phyloP scores from a whole-genome alignment of 257 asterid genomes.

The Solanum lignicaule region DNA sequence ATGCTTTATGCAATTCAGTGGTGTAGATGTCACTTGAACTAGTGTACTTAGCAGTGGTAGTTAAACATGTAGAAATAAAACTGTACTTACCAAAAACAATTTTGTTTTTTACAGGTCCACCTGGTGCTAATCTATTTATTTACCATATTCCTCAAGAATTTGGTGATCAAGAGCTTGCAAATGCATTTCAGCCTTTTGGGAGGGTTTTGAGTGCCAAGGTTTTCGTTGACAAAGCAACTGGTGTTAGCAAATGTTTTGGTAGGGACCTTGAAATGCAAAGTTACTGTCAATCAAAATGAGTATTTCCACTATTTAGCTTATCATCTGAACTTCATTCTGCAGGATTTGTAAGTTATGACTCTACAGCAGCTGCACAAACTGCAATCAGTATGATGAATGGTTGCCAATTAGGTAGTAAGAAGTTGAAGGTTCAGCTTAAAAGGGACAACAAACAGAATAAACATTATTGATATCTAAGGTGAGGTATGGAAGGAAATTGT shows the following conservation, averaged over 20 bases:
- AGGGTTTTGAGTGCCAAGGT: slow-evolving; percentile 92
- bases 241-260: slow-evolving; percentile 96
- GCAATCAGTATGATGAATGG: slow-evolving; percentile 89
- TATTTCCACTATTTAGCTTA: not conserved
- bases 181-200: slow-evolving; percentile 69
- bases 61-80: not conserved
- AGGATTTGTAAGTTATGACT: slow-evolving; percentile 94
- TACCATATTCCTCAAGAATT: slow-evolving; percentile 95
- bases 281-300: not conserved
- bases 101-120: slow-evolving; percentile 60
- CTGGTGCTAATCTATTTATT: slow-evolving; percentile 87
- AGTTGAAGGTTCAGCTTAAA: slow-evolving; percentile 92
- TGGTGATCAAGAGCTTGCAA: slow-evolving; percentile 83
- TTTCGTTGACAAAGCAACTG: slow-evolving; percentile 78
- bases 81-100: not conserved
- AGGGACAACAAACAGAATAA: slow-evolving; percentile 58
- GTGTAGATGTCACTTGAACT: not conserved
- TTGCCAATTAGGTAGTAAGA: slow-evolving; percentile 75
- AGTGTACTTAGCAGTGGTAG: not conserved
- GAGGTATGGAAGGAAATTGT: slow-evolving; percentile 19
- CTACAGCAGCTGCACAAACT: slow-evolving; percentile 72
- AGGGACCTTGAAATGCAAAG: slow-evolving; percentile 7
- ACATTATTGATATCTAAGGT: slow-evolving; percentile 34
- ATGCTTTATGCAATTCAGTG: not conserved
- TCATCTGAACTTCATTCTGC: slow-evolving; percentile 9